Percentiles rank a stretch among this genome's conserved stretches.
Evolutionary conservation across 1,284 basidiomycete species (phyloP).

Genomic region (Ustilago xerochloae): DNA sequence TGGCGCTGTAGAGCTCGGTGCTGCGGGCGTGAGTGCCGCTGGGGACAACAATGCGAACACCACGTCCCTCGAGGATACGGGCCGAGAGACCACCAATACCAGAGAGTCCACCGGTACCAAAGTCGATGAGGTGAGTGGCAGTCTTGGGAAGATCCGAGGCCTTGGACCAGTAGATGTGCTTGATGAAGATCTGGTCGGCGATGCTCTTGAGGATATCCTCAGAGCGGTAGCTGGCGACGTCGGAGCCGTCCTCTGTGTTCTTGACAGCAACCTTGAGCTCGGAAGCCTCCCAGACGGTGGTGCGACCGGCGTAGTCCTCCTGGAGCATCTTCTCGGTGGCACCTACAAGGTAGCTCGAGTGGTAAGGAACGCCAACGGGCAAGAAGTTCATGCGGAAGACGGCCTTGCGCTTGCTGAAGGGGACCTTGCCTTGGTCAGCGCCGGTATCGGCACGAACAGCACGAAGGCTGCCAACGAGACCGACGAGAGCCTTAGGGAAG

Average conservation of each 20-base stretch:
- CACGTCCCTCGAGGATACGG: conserved; percentile 90
- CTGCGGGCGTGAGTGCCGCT: conserved; percentile 57
- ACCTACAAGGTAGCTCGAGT: conserved; percentile 84
- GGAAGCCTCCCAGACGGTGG: conserved; percentile 76
- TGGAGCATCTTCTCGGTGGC: conserved; percentile 80
- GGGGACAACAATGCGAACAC: conserved; percentile 77
- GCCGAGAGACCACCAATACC: conserved; percentile 92
- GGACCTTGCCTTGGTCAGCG: conserved; percentile 90
- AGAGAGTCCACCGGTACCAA: conserved; percentile 91
- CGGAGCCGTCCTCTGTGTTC: conserved; percentile 78
- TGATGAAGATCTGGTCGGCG: conserved; percentile 83
- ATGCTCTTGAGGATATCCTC: conserved; percentile 54
- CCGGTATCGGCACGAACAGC: conserved; percentile 88
- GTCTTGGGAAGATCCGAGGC: conserved; percentile 82
- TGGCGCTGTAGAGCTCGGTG: conserved; percentile 73
- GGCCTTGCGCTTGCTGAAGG: conserved; percentile 93
- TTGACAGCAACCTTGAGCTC: conserved; percentile 87
- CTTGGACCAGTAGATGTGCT: conserved; percentile 90
- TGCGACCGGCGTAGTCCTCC: conserved; percentile 74
- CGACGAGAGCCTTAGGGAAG: conserved; percentile 89
- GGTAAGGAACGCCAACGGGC: conserved; percentile 93
- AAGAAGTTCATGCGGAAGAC: conserved; percentile 93
- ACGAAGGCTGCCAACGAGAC: conserved; percentile 87
- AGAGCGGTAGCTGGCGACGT: conserved; percentile 47
- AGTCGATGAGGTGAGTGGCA: conserved; percentile 91